Conservation (phyloP, 441 rosid species). For the Populus hybrid region DNA sequence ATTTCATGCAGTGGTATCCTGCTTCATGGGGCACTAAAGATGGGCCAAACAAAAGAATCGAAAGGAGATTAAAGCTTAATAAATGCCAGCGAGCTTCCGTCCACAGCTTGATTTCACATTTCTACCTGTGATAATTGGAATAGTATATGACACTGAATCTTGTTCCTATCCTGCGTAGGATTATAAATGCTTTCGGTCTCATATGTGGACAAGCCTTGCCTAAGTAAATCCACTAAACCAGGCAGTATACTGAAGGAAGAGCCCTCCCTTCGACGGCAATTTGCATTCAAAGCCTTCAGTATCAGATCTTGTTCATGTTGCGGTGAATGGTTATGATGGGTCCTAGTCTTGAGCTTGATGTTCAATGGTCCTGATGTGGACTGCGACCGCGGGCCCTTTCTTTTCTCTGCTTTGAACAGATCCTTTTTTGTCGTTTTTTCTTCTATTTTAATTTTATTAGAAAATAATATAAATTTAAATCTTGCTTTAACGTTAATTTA, state of each 20-base stretch:
- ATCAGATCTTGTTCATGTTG: not conserved
- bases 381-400: too few species aligned
- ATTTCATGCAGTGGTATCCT: constrained; percentile 1
- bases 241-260: not conserved
- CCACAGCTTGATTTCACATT: not conserved
- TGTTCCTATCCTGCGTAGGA: not conserved
- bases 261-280: constrained; percentile 12
- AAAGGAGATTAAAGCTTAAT: not conserved
- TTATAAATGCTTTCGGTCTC: constrained; percentile 1
- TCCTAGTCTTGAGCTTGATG: not conserved
- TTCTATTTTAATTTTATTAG: too few species aligned
- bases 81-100: not conserved
- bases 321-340: not conserved
- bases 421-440: too few species aligned
- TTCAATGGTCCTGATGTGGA: too few species aligned
- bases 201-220: not conserved
- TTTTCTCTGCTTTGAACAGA: too few species aligned
- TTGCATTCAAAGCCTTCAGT: not conserved
- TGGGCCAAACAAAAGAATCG: not conserved
- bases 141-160: not conserved
- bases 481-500: too few species aligned
- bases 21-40: not conserved
- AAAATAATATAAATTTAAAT: too few species aligned
- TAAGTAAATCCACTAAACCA: not conserved
- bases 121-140: not conserved